phyloP scores from a whole-genome alignment of 2,329 filamentous ascomycete species.

The Pseudogymnoascus sp. region DNA sequence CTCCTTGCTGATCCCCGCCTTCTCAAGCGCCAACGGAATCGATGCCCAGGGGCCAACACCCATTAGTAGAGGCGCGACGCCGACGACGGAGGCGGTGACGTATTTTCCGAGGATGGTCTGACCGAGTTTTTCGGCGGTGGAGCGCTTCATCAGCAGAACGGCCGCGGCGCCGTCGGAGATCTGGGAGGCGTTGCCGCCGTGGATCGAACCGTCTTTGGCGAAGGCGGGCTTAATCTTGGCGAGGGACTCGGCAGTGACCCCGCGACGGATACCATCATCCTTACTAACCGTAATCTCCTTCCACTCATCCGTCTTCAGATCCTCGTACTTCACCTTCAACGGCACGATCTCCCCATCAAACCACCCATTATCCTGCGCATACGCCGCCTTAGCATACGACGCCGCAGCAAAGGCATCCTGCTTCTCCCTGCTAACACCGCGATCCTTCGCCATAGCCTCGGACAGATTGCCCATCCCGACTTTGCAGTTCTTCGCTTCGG shows the following conservation, averaged over 20 bases:
- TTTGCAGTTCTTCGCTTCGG: slow-evolving; percentile 88
- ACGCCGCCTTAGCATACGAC: slow-evolving; percentile 83
- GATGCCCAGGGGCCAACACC: slow-evolving; percentile 92
- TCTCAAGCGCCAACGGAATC: slow-evolving; percentile 83
- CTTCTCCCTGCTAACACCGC: slow-evolving; percentile 57
- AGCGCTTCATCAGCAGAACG: slow-evolving; percentile 91
- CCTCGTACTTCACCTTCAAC: slow-evolving; percentile 76
- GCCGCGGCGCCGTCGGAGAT: slow-evolving; percentile 94
- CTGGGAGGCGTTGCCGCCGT: slow-evolving; percentile 92
- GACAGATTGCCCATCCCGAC: slow-evolving; percentile 93
- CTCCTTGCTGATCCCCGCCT: slow-evolving; percentile 76
- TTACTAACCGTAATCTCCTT: slow-evolving; percentile 73
- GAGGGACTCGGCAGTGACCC: slow-evolving; percentile 82
- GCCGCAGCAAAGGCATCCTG: slow-evolving; percentile 94
- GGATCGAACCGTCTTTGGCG: slow-evolving; percentile 83
- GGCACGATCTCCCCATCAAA: slow-evolving; percentile 90
- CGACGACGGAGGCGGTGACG: slow-evolving; percentile 75
- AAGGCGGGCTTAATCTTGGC: slow-evolving; percentile 87
- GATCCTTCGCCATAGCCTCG: slow-evolving; percentile 89
- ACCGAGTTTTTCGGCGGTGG: slow-evolving; percentile 77
- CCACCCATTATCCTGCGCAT: slow-evolving; percentile 79
- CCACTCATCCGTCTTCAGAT: slow-evolving; percentile 82
- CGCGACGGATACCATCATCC: slow-evolving; percentile 80
- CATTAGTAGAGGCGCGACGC: slow-evolving; percentile 90
- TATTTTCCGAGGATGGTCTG: slow-evolving; percentile 91